Conservation (phyloP, 164 flowering plant genomes). For the Brasenia schreberi region DNA sequence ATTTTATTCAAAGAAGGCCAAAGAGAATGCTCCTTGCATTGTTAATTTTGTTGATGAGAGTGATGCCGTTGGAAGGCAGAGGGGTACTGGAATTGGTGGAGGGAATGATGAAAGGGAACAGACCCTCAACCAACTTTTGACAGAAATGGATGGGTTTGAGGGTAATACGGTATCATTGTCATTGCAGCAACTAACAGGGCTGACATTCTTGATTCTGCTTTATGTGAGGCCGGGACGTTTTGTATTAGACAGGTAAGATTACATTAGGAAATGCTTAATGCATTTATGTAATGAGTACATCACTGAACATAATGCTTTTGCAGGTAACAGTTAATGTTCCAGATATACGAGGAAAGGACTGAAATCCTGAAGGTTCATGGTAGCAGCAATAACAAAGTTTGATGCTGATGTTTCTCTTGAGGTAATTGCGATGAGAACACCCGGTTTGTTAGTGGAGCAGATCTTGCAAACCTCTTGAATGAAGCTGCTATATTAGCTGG, state of each 20-base stretch:
- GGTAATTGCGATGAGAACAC: slow-evolving; percentile 60
- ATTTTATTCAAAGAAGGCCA: slow-evolving; percentile 59
- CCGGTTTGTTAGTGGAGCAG: slow-evolving; percentile 78
- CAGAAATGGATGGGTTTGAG: slow-evolving; percentile 69
- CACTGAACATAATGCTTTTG: slow-evolving; percentile 1
- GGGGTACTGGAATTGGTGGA: slow-evolving; percentile 73
- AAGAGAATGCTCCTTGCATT: slow-evolving; percentile 49
- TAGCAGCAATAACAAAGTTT: slow-evolving; percentile 51
- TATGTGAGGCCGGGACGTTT: slow-evolving; percentile 71
- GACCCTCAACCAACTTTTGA: slow-evolving; percentile 54
- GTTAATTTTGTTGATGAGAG: slow-evolving; percentile 68
- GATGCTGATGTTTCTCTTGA: slow-evolving; percentile 38
- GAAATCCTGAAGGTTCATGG: slow-evolving; percentile 58
- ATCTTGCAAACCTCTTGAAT: slow-evolving; percentile 69
- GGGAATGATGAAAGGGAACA: slow-evolving; percentile 68
- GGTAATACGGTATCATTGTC: slow-evolving; percentile 62
- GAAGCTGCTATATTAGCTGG: slow-evolving; percentile 85
- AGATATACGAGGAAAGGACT: slow-evolving; percentile 61
- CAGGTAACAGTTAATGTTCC: slow-evolving; percentile 59
- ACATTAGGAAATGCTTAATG: background rate
- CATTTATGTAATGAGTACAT: background rate
- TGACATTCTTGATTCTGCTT: slow-evolving; percentile 55
- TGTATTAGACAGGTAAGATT: slow-evolving; percentile 46
- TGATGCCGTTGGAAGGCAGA: slow-evolving; percentile 65
- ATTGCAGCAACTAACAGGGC: slow-evolving; percentile 72